phyloP scores from a whole-genome alignment of 768 basidiomycete species.

The Neoboletus subvelutipes region DNA sequence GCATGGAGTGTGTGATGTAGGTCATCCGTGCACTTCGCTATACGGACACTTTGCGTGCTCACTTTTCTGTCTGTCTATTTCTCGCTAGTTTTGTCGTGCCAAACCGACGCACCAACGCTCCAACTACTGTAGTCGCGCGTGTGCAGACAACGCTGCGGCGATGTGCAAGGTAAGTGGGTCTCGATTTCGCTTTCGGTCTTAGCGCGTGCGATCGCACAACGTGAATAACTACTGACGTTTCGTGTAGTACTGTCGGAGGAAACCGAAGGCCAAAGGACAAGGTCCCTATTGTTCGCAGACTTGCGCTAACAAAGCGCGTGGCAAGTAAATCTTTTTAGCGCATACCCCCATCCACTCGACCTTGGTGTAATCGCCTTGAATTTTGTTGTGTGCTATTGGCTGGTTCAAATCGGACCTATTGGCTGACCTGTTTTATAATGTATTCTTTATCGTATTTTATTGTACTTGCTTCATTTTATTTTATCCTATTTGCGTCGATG shows the following conservation, averaged over 20 bases:
- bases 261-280: constrained; percentile 13
- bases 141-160: constrained; percentile 44
- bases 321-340: constrained; percentile 7
- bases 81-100: constrained; percentile 49
- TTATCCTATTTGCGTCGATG: not conserved
- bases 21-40: not conserved
- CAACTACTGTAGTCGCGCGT: constrained; percentile 61
- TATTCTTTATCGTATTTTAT: constrained; percentile 4
- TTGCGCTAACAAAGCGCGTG: constrained; percentile 22
- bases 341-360: not conserved
- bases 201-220: not conserved
- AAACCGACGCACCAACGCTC: constrained; percentile 56
- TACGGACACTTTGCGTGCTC: not conserved
- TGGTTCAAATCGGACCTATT: constrained; percentile 1
- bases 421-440: not conserved
- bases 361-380: not conserved
- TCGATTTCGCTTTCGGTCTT: not conserved
- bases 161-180: constrained; percentile 23
- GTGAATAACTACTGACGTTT: not conserved
- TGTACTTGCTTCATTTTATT: not conserved
- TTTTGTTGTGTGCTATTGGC: constrained; percentile 5
- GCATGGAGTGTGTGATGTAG: constrained; percentile 25
- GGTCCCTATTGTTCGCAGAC: constrained; percentile 28
- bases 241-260: constrained; percentile 23
- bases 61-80: not conserved